These are phyloP conservation scores for Cylindrodendrum hubeiense DNA, from an alignment of 2,329 filamentous ascomycete genomes.

Conservation along the genomic window DNA sequence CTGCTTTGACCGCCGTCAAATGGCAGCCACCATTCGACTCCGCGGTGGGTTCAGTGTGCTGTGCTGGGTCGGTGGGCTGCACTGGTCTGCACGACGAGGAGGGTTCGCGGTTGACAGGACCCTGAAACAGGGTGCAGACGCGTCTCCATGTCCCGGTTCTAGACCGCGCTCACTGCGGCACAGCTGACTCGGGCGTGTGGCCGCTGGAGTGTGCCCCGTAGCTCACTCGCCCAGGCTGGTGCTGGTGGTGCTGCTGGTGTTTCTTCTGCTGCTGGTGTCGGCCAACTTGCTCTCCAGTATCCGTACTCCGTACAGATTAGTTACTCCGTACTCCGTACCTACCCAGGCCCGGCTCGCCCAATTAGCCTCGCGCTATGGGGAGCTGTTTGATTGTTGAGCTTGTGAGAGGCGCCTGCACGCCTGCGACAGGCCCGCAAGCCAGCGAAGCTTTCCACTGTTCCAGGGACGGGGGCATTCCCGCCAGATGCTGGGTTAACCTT, in stretches of 20 bases:
- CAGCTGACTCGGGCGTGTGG: neutral
- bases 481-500: neutral
- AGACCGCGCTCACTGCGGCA: neutral
- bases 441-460: too few relatives aligned
- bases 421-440: too few relatives aligned
- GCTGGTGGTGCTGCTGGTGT: too few relatives aligned
- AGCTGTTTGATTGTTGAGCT: neutral
- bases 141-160: neutral
- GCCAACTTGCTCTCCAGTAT: too few relatives aligned
- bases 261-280: too few relatives aligned
- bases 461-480: neutral
- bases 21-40: neutral
- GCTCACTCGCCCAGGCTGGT: too few relatives aligned
- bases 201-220: neutral
- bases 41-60: too few relatives aligned
- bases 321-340: too few relatives aligned
- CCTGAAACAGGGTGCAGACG: constrained; percentile 25
- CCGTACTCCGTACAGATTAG: too few relatives aligned
- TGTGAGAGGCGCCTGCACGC: too few relatives aligned
- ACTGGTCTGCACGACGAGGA: constrained; percentile 1
- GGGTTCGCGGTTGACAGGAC: constrained; percentile 7
- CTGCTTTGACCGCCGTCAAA: constrained; percentile 24
- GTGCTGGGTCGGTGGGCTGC: too few relatives aligned
- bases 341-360: neutral
- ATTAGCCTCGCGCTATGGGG: neutral